A percentile compares a stretch with the other conserved stretches of the same genome.
Evolutionary conservation across 148 eudicot species (phyloP).

Genomic region (Cornus controversa): DNA sequence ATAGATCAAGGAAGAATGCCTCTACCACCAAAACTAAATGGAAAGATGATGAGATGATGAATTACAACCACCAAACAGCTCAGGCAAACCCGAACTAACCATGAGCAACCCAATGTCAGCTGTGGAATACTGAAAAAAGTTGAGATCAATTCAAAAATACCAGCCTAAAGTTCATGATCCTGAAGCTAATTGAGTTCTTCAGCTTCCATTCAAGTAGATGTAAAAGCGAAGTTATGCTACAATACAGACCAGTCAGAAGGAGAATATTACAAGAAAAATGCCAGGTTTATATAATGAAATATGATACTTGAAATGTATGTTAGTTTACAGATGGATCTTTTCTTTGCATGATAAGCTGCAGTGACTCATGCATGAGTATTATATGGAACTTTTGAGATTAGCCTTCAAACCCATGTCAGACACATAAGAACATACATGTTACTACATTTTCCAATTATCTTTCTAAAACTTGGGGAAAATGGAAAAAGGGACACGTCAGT

Average conservation of each 20-base stretch:
- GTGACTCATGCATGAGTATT: too few species aligned
- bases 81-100: too few species aligned
- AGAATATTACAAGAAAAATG: neutral
- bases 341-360: too few species aligned
- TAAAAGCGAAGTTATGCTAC: neutral
- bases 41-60: neutral
- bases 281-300: neutral
- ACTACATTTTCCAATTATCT: too few species aligned
- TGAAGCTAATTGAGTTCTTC: neutral
- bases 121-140: neutral
- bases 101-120: too few species aligned
- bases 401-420: too few species aligned
- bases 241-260: neutral
- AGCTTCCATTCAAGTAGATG: neutral
- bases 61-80: too few species aligned
- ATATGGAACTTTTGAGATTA: too few species aligned
- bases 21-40: neutral
- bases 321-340: conserved; percentile 10
- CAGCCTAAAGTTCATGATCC: neutral
- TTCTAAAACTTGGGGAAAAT: too few species aligned
- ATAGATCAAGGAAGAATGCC: neutral
- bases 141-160: neutral
- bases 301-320: too few species aligned
- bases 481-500: too few species aligned
- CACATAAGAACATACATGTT: too few species aligned